These are phyloP conservation scores for Penicillium bovifimosum DNA, from an alignment of 495 filamentous ascomycete genomes.

Conservation along the genomic window DNA sequence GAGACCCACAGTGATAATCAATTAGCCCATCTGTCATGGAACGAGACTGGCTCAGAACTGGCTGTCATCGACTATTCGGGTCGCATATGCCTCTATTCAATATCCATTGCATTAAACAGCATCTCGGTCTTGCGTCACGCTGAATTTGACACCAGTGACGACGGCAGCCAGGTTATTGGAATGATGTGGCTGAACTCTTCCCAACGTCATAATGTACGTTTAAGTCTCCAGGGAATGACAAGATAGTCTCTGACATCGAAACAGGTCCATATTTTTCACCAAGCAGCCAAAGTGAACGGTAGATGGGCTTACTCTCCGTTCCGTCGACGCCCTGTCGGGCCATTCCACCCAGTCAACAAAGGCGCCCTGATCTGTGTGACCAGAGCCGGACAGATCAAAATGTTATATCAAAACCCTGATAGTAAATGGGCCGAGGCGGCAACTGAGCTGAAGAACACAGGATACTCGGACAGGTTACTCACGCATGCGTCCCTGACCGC, in stretches of 20 bases:
- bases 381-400: constrained; percentile 58
- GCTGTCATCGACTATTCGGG: constrained; percentile 71
- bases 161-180: constrained; percentile 71
- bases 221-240: neutral
- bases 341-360: constrained; percentile 62
- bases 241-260: neutral
- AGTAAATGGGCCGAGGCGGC: constrained; percentile 60
- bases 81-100: constrained; percentile 61
- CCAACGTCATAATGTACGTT: constrained; percentile 45
- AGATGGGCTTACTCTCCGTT: constrained; percentile 49
- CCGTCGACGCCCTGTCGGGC: constrained; percentile 50
- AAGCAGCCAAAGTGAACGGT: constrained; percentile 44
- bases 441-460: constrained; percentile 63
- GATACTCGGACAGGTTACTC: constrained; percentile 61
- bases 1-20: constrained; percentile 46
- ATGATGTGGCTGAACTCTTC: constrained; percentile 73
- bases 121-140: constrained; percentile 50
- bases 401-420: constrained; percentile 66
- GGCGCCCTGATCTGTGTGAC: constrained; percentile 67
- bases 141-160: constrained; percentile 58
- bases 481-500: constrained; percentile 77
- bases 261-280: constrained; percentile 48
- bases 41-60: constrained; percentile 63
- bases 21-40: constrained; percentile 78
- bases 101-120: constrained; percentile 60